Evolutionary conservation across 768 basidiomycete genomes (phyloP), one percentile per base, ranked within the genome.

Genomic region (Pisolithus marmoratus): DNA sequence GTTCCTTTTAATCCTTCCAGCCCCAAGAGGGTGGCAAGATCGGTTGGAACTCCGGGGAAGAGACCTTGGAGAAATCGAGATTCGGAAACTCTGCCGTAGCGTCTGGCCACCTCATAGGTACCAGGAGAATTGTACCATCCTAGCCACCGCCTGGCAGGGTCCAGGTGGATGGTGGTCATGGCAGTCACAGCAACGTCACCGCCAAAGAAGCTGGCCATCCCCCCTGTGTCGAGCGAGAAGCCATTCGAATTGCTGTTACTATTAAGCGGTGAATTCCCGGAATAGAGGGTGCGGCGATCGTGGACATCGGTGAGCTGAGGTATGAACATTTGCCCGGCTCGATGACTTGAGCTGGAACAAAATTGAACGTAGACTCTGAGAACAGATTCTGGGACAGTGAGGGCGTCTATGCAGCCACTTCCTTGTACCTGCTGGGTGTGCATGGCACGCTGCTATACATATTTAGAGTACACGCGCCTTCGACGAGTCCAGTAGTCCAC

Each of bases 1-100:
- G 85, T 85, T 3, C 60, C 59, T 6, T 17, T 45, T 7, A 50
- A 40, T 5, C 59, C 60, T 26, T 46, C 56, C 40, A 60, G 31
- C 29, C 51, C 56, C 12, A 62, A 53, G 7, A 60, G 38, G 22
- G 45, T 43, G 19, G 48, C 48, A 22, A 57, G 58, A 24, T 60
- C 43, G 23, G 43, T 44, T 4, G 43, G 43, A 6, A 44, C 24
- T 12, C 43, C 43, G 26, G 43, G 23, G 17, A 44, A 44, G 4
- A 44, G 43, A 44, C 43, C 43, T 26, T 44, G 24, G 23, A 44
- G 43, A 24, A 44, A 15, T 23, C 17, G 12, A 27, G 43, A 44
- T 9, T 44, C 26, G 43, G 23, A 11, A 44, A 44, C 43, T 44
- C 43, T 44, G 12, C 43, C 43, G 17, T 44, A 44, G 24, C 43